Evolutionary conservation across 2,329 filamentous ascomycete genomes (phyloP), one percentile per base, ranked within the genome.

Genomic region (Stenocarpella maydis): DNA sequence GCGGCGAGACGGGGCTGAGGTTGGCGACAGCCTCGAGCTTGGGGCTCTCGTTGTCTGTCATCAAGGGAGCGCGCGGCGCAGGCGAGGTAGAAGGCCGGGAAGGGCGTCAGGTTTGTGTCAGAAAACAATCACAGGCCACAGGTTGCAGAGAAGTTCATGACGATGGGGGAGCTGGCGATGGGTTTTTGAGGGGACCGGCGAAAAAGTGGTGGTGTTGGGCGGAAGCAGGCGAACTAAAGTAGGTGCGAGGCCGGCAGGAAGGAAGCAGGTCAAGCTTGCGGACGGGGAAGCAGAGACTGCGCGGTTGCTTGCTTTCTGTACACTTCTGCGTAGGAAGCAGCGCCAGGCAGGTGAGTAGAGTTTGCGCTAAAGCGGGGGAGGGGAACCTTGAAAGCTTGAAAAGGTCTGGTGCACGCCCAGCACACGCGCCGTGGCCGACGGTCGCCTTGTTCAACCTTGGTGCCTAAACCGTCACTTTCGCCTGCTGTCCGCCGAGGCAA

Each of bases 1-100:
- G 69, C 58, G 85, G 86, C 64, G 85, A 87, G 61, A 87, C 75
- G 15, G 85, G 85, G 58, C 82, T 86, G 69, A 88, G 79, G 77
- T 84, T 81, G 79, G 85, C 85, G 74, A 84, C 82, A 74, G 85
- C 85, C 82, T 85, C 81, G 72, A 86, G 75, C 75, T 84, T 80
- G 55, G 83, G 82, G 78, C 71, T 82, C 81, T 71, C 67, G 70
- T 68, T 28, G 66, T 69, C 67, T 76, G 80, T 80, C 84, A 87
- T 86, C 77, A 82, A 81, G 52, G 64, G 73, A 34, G 63, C 39
- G 58, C 58, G 28, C 24, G 31, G 47, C 43, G 65, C 52, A 41
- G 17, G 39, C 28, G 31, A 34, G 17, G 9, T 7, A 31, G 43
- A 24, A 37, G 28, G 58, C 28, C 28, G 28, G n/a, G 28, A 63